Evolutionary conservation across 306 rosid genomes (phyloP).

Genomic region (Clitoria ternatea): DNA sequence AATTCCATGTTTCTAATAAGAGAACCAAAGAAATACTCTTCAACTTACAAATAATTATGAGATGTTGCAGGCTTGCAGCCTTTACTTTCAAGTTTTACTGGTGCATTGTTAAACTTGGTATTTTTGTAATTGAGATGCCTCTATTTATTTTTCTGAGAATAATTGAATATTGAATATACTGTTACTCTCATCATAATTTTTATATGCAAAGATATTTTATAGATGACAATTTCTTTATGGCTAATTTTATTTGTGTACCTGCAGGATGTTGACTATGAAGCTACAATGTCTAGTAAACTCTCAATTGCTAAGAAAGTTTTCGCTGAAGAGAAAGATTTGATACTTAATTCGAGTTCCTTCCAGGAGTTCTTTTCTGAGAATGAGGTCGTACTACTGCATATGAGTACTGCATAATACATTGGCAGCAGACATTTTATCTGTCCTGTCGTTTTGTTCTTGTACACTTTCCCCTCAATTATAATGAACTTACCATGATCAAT

Average conservation of each 20-base stretch:
- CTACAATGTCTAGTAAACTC: constrained; percentile 74
- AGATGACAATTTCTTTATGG: constrained; percentile 12
- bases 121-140: background rate
- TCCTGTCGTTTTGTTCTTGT: background rate
- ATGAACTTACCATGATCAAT: constrained; percentile 4
- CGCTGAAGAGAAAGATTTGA: constrained; percentile 59
- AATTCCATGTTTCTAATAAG: constrained; percentile 11
- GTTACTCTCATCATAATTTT: background rate
- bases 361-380: constrained; percentile 69
- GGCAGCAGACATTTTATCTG: background rate
- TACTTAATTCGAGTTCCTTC: constrained; percentile 69
- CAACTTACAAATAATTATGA: background rate
- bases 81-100: constrained; percentile 8
- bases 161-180: too few species aligned
- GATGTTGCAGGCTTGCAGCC: constrained; percentile 9
- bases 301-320: constrained; percentile 84
- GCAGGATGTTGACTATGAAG: constrained; percentile 93
- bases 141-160: too few species aligned
- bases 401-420: constrained; percentile 12
- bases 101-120: background rate
- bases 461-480: background rate
- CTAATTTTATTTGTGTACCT: constrained; percentile 14
- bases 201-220: background rate
- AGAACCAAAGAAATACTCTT: background rate
- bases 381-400: constrained; percentile 49